Percentiles rank a stretch among this genome's conserved stretches.
These are phyloP conservation scores for Cucurbita ficifolia DNA, from an alignment of 306 rosid genomes.

Conservation along the genomic window DNA sequence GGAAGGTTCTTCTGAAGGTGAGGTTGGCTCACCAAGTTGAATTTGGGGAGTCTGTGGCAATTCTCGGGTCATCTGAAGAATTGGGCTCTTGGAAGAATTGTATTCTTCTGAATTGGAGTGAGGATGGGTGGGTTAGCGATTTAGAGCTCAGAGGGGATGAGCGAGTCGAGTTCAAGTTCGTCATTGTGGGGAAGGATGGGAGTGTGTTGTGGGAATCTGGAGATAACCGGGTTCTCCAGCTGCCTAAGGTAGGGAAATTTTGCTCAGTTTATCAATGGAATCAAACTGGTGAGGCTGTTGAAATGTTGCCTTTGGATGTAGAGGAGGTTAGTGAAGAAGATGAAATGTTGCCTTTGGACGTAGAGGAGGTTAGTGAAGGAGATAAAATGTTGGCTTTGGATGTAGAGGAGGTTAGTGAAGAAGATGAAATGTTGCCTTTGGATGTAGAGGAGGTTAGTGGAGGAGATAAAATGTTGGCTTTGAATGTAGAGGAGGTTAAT, in stretches of 20 bases:
- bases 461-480: no score
- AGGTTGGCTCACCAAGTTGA: slow-evolving; percentile 65
- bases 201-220: slow-evolving; percentile 64
- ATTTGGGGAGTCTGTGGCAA: slow-evolving; percentile 61
- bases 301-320: slow-evolving; percentile 23
- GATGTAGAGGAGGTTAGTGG: no score
- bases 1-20: slow-evolving; percentile 36
- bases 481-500: no score
- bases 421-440: no score
- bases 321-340: background rate
- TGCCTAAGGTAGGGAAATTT: slow-evolving; percentile 43
- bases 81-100: slow-evolving; percentile 69
- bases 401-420: no score
- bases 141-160: slow-evolving; percentile 31
- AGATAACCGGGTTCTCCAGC: slow-evolving; percentile 41
- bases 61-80: slow-evolving; percentile 61
- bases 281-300: slow-evolving; percentile 28
- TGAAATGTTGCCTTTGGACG: background rate
- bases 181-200: slow-evolving; percentile 21
- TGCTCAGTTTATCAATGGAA: slow-evolving; percentile 54
- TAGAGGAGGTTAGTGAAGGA: background rate
- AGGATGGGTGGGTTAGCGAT: slow-evolving; percentile 64
- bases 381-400: no score
- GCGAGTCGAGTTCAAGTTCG: slow-evolving; percentile 51
- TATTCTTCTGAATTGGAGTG: slow-evolving; percentile 55